Evolutionary conservation across 2,329 filamentous ascomycete species (phyloP).

Genomic region (Fusarium solani-melongenae): DNA sequence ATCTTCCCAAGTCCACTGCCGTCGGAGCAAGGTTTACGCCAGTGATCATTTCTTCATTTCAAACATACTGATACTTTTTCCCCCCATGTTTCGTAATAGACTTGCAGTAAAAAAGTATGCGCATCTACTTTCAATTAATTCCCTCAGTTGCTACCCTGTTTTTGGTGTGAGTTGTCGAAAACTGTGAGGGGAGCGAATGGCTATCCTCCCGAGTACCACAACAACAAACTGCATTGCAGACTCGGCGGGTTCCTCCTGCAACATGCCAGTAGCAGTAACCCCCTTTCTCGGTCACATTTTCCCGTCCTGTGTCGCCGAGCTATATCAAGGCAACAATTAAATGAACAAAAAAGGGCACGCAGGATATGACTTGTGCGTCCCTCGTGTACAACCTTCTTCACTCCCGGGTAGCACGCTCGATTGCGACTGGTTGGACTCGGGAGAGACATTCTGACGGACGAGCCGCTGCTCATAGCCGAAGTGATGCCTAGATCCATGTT

Average conservation of each 20-base stretch:
- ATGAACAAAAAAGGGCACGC: background rate
- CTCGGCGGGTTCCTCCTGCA: background rate
- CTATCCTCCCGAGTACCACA: background rate
- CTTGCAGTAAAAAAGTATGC: background rate
- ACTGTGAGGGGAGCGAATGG: background rate
- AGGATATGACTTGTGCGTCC: background rate
- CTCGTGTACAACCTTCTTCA: background rate
- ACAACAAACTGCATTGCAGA: background rate
- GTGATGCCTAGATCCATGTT: background rate
- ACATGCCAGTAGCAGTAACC: background rate
- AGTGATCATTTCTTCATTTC: background rate
- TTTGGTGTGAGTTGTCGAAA: background rate
- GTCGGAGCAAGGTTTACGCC: background rate
- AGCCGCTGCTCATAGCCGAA: conserved; percentile 3
- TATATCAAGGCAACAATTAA: background rate
- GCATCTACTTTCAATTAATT: background rate
- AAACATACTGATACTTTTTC: background rate
- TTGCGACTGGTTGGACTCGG: conserved; percentile 26
- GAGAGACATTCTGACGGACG: conserved; percentile 10
- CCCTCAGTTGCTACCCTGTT: background rate
- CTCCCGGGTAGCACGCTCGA: background rate
- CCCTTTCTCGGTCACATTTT: background rate
- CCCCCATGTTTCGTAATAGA: background rate
- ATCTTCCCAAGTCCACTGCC: background rate
- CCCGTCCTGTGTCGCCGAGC: background rate